A percentile compares a stretch with the other conserved stretches of the same genome.
These are phyloP conservation scores for Tulasnella sp. DNA, from an alignment of 768 basidiomycete genomes.

Conservation along the genomic window DNA sequence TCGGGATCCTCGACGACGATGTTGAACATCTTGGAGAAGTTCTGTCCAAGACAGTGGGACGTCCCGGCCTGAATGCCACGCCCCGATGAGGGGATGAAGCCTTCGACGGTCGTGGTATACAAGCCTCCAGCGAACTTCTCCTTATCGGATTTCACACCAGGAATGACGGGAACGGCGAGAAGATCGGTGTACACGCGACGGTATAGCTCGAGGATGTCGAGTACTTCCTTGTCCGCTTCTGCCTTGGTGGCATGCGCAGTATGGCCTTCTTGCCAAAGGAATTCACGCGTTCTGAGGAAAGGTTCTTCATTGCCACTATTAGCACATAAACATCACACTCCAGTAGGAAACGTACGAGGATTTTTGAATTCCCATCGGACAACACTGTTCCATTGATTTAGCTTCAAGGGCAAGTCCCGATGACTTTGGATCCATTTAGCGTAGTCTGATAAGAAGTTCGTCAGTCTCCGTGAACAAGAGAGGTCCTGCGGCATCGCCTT, in stretches of 20 bases:
- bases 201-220: slow-evolving; percentile 90
- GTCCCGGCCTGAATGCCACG: slow-evolving; percentile 98
- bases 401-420: slow-evolving; percentile 90
- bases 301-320: slow-evolving; percentile 66
- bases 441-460: slow-evolving; percentile 48
- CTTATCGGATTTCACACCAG: slow-evolving; percentile 95
- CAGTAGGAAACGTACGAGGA: slow-evolving; percentile 48
- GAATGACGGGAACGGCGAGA: slow-evolving; percentile 93
- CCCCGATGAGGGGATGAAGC: slow-evolving; percentile 93
- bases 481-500: slow-evolving; percentile 25
- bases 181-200: slow-evolving; percentile 92
- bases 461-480: background rate
- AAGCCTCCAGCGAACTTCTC: slow-evolving; percentile 98
- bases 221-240: slow-evolving; percentile 87
- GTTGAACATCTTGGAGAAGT: slow-evolving; percentile 98
- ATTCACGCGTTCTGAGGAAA: slow-evolving; percentile 97
- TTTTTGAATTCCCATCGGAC: slow-evolving; percentile 99
- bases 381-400: slow-evolving; percentile 99
- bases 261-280: slow-evolving; percentile 99
- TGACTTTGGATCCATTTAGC: slow-evolving; percentile 98
- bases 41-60: slow-evolving; percentile 95
- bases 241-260: slow-evolving; percentile 81
- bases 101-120: slow-evolving; percentile 97
- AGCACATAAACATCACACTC: background rate
- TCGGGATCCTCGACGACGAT: slow-evolving; percentile 93